A percentile compares a stretch with the other conserved stretches of the same genome.
phyloP scores from a whole-genome alignment of 1,284 basidiomycete species.

The Ganoderma lucidum region DNA sequence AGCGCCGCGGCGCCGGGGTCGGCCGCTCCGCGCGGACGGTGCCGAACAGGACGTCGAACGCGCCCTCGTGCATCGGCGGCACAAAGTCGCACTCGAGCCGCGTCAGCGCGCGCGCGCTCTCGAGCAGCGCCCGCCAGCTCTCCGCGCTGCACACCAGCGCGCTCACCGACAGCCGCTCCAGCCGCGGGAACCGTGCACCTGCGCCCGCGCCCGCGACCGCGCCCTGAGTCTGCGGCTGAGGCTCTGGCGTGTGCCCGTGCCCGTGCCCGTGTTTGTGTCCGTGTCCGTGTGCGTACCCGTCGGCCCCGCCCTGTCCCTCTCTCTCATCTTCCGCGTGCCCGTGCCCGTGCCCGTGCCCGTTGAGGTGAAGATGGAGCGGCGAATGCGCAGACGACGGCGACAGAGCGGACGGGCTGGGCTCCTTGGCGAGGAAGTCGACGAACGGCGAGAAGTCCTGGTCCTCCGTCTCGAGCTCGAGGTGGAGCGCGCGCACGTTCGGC shows the following conservation, averaged over 20 bases:
- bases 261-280: not conserved
- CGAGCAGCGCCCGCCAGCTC: conserved; percentile 50
- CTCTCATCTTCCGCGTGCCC: too few species aligned
- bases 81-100: conserved; percentile 57
- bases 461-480: conserved; percentile 54
- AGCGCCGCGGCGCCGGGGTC: too few species aligned
- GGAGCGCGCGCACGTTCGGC: conserved; percentile 52
- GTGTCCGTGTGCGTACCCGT: too few species aligned
- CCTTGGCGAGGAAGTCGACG: conserved; percentile 45
- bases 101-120: conserved; percentile 44
- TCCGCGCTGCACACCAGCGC: conserved; percentile 52
- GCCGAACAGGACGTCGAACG: conserved; percentile 47
- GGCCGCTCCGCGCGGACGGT: conserved; percentile 7
- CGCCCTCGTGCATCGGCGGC: conserved; percentile 42
- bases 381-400: conserved; percentile 8
- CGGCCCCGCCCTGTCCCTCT: too few species aligned
- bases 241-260: not conserved
- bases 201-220: too few species aligned
- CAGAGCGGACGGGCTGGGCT: conserved; percentile 29
- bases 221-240: too few species aligned
- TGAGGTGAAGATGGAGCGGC: conserved; percentile 1
- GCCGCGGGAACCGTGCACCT: conserved; percentile 43
- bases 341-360: conserved; percentile 14
- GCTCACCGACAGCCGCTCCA: conserved; percentile 52
- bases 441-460: conserved; percentile 59